These are phyloP conservation scores for Mrakia hoshinonis DNA, from an alignment of 768 basidiomycete genomes.

Conservation along the genomic window DNA sequence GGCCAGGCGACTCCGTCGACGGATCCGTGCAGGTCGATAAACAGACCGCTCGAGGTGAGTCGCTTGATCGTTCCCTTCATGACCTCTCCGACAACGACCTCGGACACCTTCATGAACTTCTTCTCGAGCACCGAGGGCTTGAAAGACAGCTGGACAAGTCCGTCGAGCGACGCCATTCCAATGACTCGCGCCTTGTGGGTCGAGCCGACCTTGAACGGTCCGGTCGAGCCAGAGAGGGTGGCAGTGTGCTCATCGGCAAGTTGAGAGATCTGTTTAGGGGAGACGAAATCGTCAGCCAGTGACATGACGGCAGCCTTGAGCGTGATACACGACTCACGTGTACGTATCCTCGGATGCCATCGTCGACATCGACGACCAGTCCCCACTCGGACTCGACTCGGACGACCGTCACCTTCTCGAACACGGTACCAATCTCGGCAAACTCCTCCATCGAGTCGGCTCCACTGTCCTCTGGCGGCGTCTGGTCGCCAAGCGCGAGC, in stretches of 20 bases:
- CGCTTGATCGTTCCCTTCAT: constrained; percentile 75
- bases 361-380: constrained; percentile 57
- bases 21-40: constrained; percentile 74
- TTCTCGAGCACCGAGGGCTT: constrained; percentile 74
- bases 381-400: constrained; percentile 76
- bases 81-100: constrained; percentile 75
- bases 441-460: constrained; percentile 46
- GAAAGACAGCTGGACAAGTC: constrained; percentile 76
- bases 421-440: constrained; percentile 63
- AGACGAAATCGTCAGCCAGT: background rate
- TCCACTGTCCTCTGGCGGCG: constrained; percentile 31
- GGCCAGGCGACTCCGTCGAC: constrained; percentile 93
- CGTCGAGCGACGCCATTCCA: constrained; percentile 76
- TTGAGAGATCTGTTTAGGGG: constrained; percentile 68
- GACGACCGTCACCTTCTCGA: constrained; percentile 65
- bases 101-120: constrained; percentile 70
- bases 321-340: constrained; percentile 54
- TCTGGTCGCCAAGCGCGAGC: constrained; percentile 46
- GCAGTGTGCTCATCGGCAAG: constrained; percentile 83
- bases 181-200: constrained; percentile 77
- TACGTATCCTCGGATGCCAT: constrained; percentile 66
- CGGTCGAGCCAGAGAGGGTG: constrained; percentile 58
- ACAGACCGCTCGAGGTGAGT: constrained; percentile 68
- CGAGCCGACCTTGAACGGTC: constrained; percentile 70
- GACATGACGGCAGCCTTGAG: background rate